Conservation (phyloP, 2,329 filamentous ascomycete species). For the Xylariaceae sp. region DNA sequence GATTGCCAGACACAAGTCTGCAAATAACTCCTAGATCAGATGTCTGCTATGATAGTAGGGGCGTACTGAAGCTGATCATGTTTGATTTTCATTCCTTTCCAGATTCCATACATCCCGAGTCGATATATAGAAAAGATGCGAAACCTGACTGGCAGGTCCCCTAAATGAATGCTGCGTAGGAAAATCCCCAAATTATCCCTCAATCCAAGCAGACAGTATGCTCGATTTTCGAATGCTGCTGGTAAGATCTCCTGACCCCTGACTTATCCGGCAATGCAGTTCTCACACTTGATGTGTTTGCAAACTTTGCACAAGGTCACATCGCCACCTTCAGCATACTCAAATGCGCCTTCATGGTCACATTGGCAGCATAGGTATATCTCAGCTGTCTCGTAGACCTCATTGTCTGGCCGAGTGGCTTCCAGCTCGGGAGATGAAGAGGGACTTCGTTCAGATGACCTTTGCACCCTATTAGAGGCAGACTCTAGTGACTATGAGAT, state of each 20-base stretch:
- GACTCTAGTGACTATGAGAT: not conserved
- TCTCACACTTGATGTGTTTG: slow-evolving; percentile 6
- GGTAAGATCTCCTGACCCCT: not conserved
- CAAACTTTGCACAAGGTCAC: slow-evolving; percentile 14
- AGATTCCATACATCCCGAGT: no score
- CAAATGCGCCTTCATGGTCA: slow-evolving; percentile 9
- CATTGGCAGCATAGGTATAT: slow-evolving; percentile 18
- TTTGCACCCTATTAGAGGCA: slow-evolving; percentile 2
- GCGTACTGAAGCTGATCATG: no score
- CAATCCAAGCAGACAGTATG: no score
- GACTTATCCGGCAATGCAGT: not conserved
- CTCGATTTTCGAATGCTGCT: not conserved
- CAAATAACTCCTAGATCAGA: no score
- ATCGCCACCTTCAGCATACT: slow-evolving; percentile 1
- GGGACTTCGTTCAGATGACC: not conserved
- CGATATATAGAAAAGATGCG: no score
- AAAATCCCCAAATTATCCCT: not conserved
- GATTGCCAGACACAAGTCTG: no score
- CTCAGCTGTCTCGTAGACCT: not conserved
- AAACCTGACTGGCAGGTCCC: no score
- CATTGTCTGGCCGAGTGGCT: slow-evolving; percentile 2
- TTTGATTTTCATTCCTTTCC: no score
- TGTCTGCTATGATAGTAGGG: no score
- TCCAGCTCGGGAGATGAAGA: not conserved
- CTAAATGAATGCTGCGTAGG: not conserved